These are phyloP conservation scores for Colletotrichum sidae DNA, from an alignment of 2,329 filamentous ascomycete species.

Conservation along the genomic window DNA sequence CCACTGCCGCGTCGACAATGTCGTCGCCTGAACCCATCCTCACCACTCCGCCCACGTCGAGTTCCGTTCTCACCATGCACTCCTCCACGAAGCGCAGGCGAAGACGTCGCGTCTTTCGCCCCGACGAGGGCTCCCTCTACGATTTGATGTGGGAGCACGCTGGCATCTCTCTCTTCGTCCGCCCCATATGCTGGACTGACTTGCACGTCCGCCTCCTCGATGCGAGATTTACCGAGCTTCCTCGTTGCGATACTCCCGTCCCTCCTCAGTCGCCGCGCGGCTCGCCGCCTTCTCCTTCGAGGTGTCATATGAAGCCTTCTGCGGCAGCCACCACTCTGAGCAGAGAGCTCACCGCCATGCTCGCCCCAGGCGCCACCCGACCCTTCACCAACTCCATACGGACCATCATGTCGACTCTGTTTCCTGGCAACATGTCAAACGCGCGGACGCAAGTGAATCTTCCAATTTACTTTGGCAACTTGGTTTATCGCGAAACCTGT, in stretches of 20 bases:
- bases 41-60: conserved; percentile 27
- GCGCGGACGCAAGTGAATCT: conserved; percentile 49
- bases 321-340: conserved; percentile 55
- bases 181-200: conserved; percentile 68
- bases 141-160: conserved; percentile 63
- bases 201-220: conserved; percentile 60
- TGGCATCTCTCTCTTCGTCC: conserved; percentile 60
- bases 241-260: conserved; percentile 54
- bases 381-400: conserved; percentile 56
- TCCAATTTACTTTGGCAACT: conserved; percentile 61
- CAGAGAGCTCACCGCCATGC: conserved; percentile 56
- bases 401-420: conserved; percentile 58
- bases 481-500: conserved; percentile 57
- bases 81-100: conserved; percentile 40
- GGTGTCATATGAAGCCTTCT: conserved; percentile 53
- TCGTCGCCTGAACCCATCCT: conserved; percentile 27
- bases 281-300: conserved; percentile 49
- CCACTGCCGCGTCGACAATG: conserved; percentile 18
- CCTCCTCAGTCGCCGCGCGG: conserved; percentile 45
- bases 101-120: conserved; percentile 49
- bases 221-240: conserved; percentile 57
- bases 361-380: conserved; percentile 48
- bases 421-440: conserved; percentile 49
- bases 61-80: conserved; percentile 2
- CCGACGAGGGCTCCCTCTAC: conserved; percentile 62